A percentile compares a stretch with the other conserved stretches of the same genome.
These are phyloP conservation scores for Sesbania bispinosa DNA, from an alignment of 306 rosid genomes.

Conservation along the genomic window DNA sequence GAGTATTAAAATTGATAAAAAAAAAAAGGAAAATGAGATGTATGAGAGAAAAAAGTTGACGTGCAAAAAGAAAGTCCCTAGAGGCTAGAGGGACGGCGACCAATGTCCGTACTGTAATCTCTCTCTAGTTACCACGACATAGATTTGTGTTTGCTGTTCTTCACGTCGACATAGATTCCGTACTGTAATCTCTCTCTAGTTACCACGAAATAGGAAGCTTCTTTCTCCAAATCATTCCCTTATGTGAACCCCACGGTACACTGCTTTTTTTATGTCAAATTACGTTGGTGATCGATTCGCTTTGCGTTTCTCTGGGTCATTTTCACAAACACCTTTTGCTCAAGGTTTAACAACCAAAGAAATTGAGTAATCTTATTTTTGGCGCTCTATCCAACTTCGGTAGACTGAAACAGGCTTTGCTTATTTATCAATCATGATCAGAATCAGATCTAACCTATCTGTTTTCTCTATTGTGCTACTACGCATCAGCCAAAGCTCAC, in stretches of 20 bases:
- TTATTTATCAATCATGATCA: conserved; percentile 33
- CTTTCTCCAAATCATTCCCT: background rate
- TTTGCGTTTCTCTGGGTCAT: conserved; percentile 22
- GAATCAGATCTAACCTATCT: conserved; percentile 32
- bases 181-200: background rate
- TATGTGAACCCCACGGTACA: background rate
- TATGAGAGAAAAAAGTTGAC: too few species aligned
- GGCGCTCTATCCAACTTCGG: background rate
- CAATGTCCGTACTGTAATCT: background rate
- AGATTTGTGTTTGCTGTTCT: background rate
- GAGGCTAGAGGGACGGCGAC: too few species aligned
- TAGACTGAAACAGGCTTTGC: background rate
- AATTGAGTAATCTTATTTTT: background rate
- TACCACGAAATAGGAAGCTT: background rate
- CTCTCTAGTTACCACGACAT: background rate
- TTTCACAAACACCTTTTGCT: conserved; percentile 31
- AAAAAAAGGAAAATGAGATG: too few species aligned
- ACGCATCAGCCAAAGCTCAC: conserved; percentile 11
- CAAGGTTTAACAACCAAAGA: background rate
- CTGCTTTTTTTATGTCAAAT: background rate
- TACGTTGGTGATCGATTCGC: background rate
- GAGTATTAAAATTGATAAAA: too few species aligned
- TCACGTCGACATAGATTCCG: background rate
- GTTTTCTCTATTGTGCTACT: conserved; percentile 29
- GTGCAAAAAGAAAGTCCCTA: too few species aligned